Conservation (phyloP, 2,329 filamentous ascomycete genomes). For the Didymella sp. region DNA sequence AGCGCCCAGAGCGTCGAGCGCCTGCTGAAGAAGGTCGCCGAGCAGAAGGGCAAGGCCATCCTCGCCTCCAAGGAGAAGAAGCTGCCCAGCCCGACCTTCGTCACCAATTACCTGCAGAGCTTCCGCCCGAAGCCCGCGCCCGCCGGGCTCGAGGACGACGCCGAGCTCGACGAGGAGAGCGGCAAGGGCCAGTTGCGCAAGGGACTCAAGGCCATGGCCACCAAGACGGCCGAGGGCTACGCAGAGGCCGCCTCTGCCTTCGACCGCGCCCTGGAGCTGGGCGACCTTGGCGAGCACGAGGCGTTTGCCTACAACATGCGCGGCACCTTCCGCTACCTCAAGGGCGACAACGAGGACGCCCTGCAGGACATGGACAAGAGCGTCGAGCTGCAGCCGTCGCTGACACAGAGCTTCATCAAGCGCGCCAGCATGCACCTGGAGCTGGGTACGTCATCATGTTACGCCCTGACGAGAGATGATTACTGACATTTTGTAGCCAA, state of each 20-base stretch:
- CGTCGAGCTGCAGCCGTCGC: conserved; percentile 82
- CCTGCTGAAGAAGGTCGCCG: conserved; percentile 94
- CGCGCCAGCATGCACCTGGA: conserved; percentile 97
- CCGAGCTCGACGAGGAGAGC: conserved; percentile 77
- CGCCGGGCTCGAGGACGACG: conserved; percentile 79
- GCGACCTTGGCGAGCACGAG: conserved; percentile 80
- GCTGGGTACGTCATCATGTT: conserved; percentile 64
- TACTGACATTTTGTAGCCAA: conserved; percentile 62
- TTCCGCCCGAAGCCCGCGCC: conserved; percentile 86
- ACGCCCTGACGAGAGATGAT: not conserved
- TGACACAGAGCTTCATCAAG: conserved; percentile 99
- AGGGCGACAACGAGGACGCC: conserved; percentile 84
- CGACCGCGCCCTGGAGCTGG: conserved; percentile 83
- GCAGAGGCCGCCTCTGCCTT: conserved; percentile 86
- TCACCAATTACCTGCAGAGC: conserved; percentile 98
- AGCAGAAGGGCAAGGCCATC: conserved; percentile 91
- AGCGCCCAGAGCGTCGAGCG: conserved; percentile 91
- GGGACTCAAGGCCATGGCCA: conserved; percentile 79
- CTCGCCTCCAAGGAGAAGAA: conserved; percentile 80
- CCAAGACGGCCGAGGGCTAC: conserved; percentile 90
- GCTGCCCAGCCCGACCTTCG: conserved; percentile 93
- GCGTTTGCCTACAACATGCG: conserved; percentile 95
- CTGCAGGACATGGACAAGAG: conserved; percentile 89
- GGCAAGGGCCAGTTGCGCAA: conserved; percentile 86
- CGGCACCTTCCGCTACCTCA: conserved; percentile 92